A percentile compares a stretch with the other conserved stretches of the same genome.
Evolutionary conservation across 495 filamentous ascomycete genomes (phyloP).

Genomic region (Platismatia glauca): DNA sequence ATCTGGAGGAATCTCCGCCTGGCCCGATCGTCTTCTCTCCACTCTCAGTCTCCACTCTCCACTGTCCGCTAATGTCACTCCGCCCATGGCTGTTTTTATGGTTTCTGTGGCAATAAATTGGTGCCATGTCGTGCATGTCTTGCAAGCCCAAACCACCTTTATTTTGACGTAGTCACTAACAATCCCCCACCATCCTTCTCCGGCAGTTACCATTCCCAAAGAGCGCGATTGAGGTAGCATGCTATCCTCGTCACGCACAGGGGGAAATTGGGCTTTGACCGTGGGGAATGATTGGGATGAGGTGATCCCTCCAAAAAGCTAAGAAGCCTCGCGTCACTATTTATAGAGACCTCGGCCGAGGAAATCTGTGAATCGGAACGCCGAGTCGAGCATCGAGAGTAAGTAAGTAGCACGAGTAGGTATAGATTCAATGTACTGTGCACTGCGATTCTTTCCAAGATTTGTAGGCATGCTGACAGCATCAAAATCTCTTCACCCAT

Average conservation of each 20-base stretch:
- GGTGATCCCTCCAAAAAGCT: background rate
- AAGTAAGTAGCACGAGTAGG: no score
- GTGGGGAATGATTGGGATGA: no score
- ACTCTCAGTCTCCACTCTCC: background rate
- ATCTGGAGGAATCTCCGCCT: background rate
- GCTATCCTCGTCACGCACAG: no score
- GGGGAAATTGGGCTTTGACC: no score
- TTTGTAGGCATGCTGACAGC: background rate
- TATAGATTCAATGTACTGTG: no score
- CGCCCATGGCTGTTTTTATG: no score
- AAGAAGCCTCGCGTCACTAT: background rate
- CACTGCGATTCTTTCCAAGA: background rate
- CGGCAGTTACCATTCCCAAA: background rate
- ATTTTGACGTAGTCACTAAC: no score
- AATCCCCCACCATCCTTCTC: background rate
- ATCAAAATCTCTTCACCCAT: background rate
- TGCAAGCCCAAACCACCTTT: no score
- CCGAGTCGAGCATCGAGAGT: background rate
- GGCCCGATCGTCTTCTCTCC: background rate
- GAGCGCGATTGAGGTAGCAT: no score
- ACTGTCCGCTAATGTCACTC: no score
- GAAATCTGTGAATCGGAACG: background rate
- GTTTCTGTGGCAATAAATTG: no score
- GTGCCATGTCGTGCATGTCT: no score
- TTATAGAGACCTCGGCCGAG: background rate